phyloP scores from a whole-genome alignment of 768 basidiomycete genomes.

The Xerocomellus chrysenteron region DNA sequence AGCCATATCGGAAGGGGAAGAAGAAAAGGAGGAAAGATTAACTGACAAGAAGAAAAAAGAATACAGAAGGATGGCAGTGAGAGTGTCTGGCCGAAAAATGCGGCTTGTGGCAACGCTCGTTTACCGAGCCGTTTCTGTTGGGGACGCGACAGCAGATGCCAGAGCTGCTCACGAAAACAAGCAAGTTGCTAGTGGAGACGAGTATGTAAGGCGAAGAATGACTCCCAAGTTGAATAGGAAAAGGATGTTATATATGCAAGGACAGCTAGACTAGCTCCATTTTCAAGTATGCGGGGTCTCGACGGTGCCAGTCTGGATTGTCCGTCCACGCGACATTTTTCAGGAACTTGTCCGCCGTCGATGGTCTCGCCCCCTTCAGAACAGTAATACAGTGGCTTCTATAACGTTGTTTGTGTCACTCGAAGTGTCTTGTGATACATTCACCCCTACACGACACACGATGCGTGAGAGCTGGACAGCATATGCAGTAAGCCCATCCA shows the following conservation, averaged over 20 bases:
- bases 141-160: constrained; percentile 14
- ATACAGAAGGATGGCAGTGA: constrained; percentile 15
- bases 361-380: constrained; percentile 14
- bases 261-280: constrained; percentile 2
- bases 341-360: constrained; percentile 18
- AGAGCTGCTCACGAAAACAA: constrained; percentile 8
- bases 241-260: constrained; percentile 20
- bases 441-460: constrained; percentile 12
- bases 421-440: constrained; percentile 25
- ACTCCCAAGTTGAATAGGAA: constrained; percentile 1
- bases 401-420: constrained; percentile 24
- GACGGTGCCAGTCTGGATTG: constrained; percentile 22
- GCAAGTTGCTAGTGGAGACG: neutral
- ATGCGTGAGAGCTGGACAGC: constrained; percentile 13
- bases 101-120: constrained; percentile 26
- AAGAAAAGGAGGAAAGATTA: neutral
- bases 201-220: constrained; percentile 1
- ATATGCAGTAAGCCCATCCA: constrained; percentile 2
- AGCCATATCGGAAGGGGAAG: constrained; percentile 26
- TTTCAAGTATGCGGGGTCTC: constrained; percentile 31
- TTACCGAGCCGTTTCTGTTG: constrained; percentile 33
- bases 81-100: constrained; percentile 19
- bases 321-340: constrained; percentile 18
- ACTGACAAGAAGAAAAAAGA: constrained; percentile 12
- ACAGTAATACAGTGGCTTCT: constrained; percentile 29